These are phyloP conservation scores for Trichoderma parareesei DNA, from an alignment of 495 filamentous ascomycete genomes.

Conservation along the genomic window DNA sequence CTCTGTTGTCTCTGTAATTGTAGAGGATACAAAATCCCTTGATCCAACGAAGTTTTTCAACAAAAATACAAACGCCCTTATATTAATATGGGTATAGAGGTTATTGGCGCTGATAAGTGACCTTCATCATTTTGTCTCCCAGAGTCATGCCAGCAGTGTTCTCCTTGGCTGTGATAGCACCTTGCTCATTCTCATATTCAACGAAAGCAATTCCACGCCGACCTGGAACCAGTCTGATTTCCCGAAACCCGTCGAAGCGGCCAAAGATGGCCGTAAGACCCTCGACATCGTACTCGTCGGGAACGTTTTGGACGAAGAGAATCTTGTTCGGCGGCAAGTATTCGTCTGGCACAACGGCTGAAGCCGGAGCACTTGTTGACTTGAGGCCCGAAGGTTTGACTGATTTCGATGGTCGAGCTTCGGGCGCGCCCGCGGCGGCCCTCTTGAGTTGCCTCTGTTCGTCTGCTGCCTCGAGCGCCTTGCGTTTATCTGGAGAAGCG, in stretches of 20 bases:
- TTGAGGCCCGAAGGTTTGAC: conserved; percentile 75
- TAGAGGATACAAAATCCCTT: background rate
- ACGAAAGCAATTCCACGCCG: conserved; percentile 90
- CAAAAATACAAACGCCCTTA: conserved; percentile 11
- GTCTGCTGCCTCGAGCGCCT: conserved; percentile 76
- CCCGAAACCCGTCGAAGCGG: conserved; percentile 88
- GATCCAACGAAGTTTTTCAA: conserved; percentile 11
- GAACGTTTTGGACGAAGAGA: conserved; percentile 89
- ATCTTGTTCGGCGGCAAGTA: conserved; percentile 96
- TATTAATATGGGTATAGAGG: background rate
- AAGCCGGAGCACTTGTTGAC: conserved; percentile 57
- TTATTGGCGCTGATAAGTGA: conserved; percentile 88
- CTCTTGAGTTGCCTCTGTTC: conserved; percentile 78
- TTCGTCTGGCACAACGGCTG: conserved; percentile 85
- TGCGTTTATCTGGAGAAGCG: conserved; percentile 65
- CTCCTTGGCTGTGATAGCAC: conserved; percentile 93
- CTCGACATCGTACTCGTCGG: conserved; percentile 77
- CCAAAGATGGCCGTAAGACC: conserved; percentile 72
- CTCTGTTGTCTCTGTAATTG: background rate
- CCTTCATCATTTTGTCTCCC: conserved; percentile 59
- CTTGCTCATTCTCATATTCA: conserved; percentile 85
- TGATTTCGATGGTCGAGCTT: conserved; percentile 61
- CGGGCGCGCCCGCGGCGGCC: conserved; percentile 40
- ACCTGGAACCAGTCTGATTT: conserved; percentile 81
- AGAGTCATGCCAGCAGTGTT: conserved; percentile 83